A percentile compares a stretch with the other conserved stretches of the same genome.
Conservation (phyloP, 2,329 filamentous ascomycete species). For the Arthroderma sp. region DNA sequence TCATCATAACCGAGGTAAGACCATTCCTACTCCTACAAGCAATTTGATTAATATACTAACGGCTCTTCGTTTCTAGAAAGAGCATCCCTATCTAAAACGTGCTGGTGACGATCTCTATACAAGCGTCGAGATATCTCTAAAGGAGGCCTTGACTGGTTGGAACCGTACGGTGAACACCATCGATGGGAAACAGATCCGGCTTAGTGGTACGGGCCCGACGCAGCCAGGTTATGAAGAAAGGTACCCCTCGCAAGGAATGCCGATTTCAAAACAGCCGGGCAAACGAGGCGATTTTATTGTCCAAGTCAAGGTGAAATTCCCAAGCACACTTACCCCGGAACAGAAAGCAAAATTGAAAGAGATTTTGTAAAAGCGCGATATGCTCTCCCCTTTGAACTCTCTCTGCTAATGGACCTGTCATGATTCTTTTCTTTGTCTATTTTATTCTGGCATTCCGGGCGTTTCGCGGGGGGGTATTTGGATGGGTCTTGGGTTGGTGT, state of each 20-base stretch:
- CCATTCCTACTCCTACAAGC: not conserved
- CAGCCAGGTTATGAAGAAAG: conserved; percentile 68
- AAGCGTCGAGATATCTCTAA: conserved; percentile 69
- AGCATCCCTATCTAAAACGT: conserved; percentile 69
- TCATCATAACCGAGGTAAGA: conserved; percentile 83
- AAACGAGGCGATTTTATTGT: conserved; percentile 80
- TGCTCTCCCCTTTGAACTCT: not conserved
- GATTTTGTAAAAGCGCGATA: conserved; percentile 44
- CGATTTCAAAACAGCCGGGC: conserved; percentile 74
- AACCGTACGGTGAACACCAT: conserved; percentile 83
- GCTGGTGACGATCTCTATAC: conserved; percentile 78
- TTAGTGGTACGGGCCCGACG: conserved; percentile 73
- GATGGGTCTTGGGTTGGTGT: not conserved
- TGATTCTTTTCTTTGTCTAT: not conserved
- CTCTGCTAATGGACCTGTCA: not conserved
- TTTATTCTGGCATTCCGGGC: not conserved
- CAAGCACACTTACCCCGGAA: conserved; percentile 55
- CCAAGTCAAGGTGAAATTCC: conserved; percentile 87
- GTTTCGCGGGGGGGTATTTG: too few relatives aligned
- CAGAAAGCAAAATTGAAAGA: conserved; percentile 75
- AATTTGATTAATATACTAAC: not conserved
- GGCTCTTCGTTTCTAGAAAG: conserved; percentile 51
- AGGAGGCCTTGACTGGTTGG: conserved; percentile 93
- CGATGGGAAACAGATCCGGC: conserved; percentile 69
- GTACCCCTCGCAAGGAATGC: conserved; percentile 86